Percentiles rank a stretch among this genome's conserved stretches.
Conservation (phyloP, 495 filamentous ascomycete genomes). For the Penicillium canescens region DNA sequence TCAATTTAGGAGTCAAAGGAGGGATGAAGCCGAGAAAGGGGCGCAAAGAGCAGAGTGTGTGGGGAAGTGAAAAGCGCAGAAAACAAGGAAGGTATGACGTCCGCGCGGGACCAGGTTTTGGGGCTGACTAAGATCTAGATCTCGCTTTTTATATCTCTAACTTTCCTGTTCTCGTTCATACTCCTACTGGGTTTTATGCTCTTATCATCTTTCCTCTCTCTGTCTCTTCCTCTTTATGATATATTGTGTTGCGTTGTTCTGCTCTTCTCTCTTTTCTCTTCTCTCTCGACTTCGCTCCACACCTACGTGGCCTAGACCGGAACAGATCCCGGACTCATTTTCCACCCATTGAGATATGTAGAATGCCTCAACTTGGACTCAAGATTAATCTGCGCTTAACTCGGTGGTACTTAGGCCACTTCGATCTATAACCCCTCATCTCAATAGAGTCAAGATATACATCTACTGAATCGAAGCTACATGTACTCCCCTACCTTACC, state of each 20-base stretch:
- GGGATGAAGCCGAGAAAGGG: conserved; percentile 11
- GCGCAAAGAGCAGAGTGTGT: conserved; percentile 18
- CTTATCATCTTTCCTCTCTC: too few relatives aligned
- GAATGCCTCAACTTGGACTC: too few relatives aligned
- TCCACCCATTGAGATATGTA: neutral
- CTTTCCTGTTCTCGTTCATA: neutral
- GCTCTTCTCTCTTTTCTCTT: too few relatives aligned
- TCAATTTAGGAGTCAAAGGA: conserved; percentile 1
- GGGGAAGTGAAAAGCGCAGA: conserved; percentile 29
- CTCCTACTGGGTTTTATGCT: too few relatives aligned
- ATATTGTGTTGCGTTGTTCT: neutral
- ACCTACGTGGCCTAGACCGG: conserved; percentile 27
- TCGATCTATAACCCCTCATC: conserved; percentile 1
- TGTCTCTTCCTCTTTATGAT: neutral
- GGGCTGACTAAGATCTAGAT: conserved; percentile 22
- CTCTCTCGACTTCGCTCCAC: neutral
- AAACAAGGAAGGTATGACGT: conserved; percentile 44
- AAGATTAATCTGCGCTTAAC: neutral
- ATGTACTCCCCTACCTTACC: too few relatives aligned
- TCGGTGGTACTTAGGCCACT: neutral
- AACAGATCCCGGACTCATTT: conserved; percentile 2
- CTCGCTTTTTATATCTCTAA: neutral
- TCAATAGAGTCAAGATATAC: neutral
- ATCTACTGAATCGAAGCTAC: neutral
- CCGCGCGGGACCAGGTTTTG: conserved; percentile 22